Percentiles rank a stretch among this genome's conserved stretches.
phyloP scores from a whole-genome alignment of 2,329 filamentous ascomycete species.

The Orbilia brochopaga region DNA sequence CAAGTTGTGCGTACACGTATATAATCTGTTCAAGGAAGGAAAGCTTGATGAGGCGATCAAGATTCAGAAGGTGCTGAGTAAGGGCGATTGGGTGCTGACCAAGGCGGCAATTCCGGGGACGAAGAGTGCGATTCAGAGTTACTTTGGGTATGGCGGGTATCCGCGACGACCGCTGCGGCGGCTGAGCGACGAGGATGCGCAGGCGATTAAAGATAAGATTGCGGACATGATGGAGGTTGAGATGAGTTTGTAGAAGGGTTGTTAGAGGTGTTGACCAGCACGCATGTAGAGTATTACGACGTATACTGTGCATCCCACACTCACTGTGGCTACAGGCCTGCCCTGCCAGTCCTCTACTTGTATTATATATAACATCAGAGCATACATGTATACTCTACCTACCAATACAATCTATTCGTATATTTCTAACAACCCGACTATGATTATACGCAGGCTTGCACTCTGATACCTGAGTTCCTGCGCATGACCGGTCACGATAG shows the following conservation, averaged over 20 bases:
- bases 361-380: too few relatives aligned
- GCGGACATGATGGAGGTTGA: slow-evolving; percentile 58
- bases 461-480: too few relatives aligned
- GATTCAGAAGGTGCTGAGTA: slow-evolving; percentile 70
- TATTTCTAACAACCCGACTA: too few relatives aligned
- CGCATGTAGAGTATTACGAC: too few relatives aligned
- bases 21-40: slow-evolving; percentile 68
- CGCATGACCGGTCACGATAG: too few relatives aligned
- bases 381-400: too few relatives aligned
- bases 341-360: too few relatives aligned
- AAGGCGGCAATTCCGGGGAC: slow-evolving; percentile 72
- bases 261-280: too few relatives aligned
- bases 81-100: slow-evolving; percentile 73
- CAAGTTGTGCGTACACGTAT: slow-evolving; percentile 68
- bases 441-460: too few relatives aligned
- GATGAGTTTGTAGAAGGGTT: slow-evolving; percentile 27
- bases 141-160: slow-evolving; percentile 70
- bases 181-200: slow-evolving; percentile 60
- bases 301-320: too few relatives aligned
- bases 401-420: too few relatives aligned
- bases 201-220: slow-evolving; percentile 59
- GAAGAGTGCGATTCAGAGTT: slow-evolving; percentile 69
- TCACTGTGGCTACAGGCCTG: too few relatives aligned
- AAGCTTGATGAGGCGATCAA: slow-evolving; percentile 67
- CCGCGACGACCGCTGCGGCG: slow-evolving; percentile 66